phyloP scores from a whole-genome alignment of 345 rosid species.

The Eucalyptus camaldulensis region DNA sequence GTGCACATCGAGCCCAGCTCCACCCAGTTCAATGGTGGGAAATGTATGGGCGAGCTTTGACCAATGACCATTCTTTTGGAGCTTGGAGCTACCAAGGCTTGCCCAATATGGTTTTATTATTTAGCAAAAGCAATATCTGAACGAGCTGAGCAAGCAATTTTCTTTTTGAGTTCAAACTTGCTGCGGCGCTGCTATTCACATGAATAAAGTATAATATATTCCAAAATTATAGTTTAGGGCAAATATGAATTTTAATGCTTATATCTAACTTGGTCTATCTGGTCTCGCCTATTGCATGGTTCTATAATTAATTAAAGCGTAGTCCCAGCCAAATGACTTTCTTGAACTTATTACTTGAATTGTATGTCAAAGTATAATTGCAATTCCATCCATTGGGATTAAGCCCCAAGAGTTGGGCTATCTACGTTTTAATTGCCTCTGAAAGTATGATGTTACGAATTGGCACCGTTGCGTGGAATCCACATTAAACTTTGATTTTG shows the following conservation, averaged over 20 bases:
- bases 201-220: no score
- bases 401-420: not conserved
- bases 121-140: not conserved
- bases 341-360: not conserved
- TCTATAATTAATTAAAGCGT: not conserved
- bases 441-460: not conserved
- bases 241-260: not conserved
- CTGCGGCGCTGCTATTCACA: rapidly evolving
- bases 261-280: no score
- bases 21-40: not conserved
- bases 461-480: not conserved
- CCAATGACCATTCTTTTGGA: rapidly evolving
- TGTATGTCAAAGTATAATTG: not conserved
- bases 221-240: not conserved
- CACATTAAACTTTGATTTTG: not conserved
- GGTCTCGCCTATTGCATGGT: not conserved
- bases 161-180: not conserved
- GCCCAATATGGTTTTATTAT: not conserved
- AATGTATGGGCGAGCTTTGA: not conserved
- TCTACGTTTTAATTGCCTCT: not conserved
- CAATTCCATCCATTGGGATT: not conserved
- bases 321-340: not conserved
- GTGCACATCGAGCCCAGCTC: not conserved
- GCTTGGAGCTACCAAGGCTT: not conserved
- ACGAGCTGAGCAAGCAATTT: no score